Percentiles rank a stretch among this genome's conserved stretches.
These are phyloP conservation scores for Skeletonema menzelii DNA, from an alignment of 108 stramenopile species.

Conservation along the genomic window DNA sequence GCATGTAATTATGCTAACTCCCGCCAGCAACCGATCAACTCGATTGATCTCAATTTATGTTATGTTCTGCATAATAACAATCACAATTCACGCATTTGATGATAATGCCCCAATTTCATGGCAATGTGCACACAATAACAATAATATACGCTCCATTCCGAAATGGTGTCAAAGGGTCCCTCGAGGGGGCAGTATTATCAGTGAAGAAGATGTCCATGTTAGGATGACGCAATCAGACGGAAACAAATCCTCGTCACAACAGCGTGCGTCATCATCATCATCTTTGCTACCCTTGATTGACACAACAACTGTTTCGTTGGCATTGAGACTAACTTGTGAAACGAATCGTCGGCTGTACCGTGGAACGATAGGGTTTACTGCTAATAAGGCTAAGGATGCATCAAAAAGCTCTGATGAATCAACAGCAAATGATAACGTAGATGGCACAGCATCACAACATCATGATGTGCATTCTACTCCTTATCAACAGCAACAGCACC, in stretches of 20 bases:
- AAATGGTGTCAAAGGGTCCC: not conserved
- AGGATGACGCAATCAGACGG: not conserved
- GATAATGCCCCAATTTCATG: not conserved
- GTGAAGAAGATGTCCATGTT: not conserved
- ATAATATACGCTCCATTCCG: not conserved
- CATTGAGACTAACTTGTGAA: constrained; percentile 43
- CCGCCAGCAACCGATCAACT: not conserved
- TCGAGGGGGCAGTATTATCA: not conserved
- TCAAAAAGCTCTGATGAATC: too few relatives aligned
- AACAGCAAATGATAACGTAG: not conserved
- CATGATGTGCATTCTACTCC: not conserved
- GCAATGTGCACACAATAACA: not conserved
- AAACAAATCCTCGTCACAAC: not conserved
- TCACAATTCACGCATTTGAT: not conserved
- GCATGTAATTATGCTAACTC: not conserved
- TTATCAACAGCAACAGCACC: not conserved
- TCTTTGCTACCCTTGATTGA: constrained; percentile 29
- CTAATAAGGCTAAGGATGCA: not conserved
- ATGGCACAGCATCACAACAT: not conserved
- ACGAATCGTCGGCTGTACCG: constrained; percentile 34
- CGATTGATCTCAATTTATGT: not conserved
- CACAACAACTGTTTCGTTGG: constrained; percentile 29
- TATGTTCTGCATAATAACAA: not conserved
- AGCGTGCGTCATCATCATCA: not conserved
- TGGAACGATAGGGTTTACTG: constrained; percentile 7